A percentile compares a stretch with the other conserved stretches of the same genome.
Evolutionary conservation across 2,329 filamentous ascomycete species (phyloP).

Genomic region (Claviceps quebecensis): DNA sequence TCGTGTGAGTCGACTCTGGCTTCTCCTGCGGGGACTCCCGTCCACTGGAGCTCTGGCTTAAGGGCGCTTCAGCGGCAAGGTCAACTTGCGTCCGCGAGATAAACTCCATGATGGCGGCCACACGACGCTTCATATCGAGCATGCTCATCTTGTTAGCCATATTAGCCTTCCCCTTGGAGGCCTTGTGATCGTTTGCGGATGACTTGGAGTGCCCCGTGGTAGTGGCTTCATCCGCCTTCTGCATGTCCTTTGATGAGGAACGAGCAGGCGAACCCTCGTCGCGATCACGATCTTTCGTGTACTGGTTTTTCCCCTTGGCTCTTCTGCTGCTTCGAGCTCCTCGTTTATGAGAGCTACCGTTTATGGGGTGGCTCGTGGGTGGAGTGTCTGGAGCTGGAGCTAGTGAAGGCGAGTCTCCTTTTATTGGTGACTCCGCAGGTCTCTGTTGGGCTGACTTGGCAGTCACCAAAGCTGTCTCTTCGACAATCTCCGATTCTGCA

Average conservation of each 20-base stretch:
- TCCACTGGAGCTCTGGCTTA: conserved; percentile 22
- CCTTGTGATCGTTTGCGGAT: conserved; percentile 33
- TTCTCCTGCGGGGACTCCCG: conserved; percentile 22
- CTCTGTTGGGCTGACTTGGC: conserved; percentile 16
- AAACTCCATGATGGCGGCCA: conserved; percentile 74
- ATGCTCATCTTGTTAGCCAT: conserved; percentile 61
- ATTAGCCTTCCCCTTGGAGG: conserved; percentile 34
- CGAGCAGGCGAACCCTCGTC: conserved; percentile 44
- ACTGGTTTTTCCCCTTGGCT: conserved; percentile 65
- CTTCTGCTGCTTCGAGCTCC: conserved; percentile 49
- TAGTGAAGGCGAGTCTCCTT: conserved; percentile 16
- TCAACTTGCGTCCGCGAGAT: conserved; percentile 83
- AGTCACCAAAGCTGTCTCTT: conserved; percentile 45
- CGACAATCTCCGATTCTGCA: conserved; percentile 57
- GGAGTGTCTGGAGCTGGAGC: conserved; percentile 25
- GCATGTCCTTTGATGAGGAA: conserved; percentile 37
- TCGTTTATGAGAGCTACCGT: conserved; percentile 41
- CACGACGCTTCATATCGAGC: conserved; percentile 77
- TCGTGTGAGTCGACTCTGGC: conserved; percentile 20
- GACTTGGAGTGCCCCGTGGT: conserved; percentile 21
- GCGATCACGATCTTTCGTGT: conserved; percentile 59
- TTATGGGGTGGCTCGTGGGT: conserved; percentile 29
- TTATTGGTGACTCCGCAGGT: conserved; percentile 15
- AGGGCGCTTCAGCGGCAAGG: conserved; percentile 51
- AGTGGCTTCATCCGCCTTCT: conserved; percentile 22